These are phyloP conservation scores for Afroboletus lepidellus DNA, from an alignment of 1,284 basidiomycete genomes.

Conservation along the genomic window DNA sequence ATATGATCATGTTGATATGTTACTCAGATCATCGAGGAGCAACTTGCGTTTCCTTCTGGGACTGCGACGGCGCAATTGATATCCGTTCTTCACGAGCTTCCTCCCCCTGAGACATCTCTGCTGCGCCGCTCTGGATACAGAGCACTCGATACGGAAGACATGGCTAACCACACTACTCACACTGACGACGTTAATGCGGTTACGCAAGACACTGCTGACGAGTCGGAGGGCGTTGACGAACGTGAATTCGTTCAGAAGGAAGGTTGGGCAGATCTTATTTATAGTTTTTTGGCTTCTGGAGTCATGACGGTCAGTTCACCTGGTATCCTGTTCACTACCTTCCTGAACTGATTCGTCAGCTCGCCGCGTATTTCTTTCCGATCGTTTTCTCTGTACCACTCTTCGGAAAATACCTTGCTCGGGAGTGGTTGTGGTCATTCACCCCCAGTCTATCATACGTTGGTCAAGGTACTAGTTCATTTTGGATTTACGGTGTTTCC, in stretches of 20 bases:
- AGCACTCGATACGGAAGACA: conserved; percentile 39
- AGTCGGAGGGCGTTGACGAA: conserved; percentile 33
- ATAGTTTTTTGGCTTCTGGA: conserved; percentile 75
- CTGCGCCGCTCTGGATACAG: conserved; percentile 57
- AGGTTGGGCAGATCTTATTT: conserved; percentile 71
- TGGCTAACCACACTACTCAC: conserved; percentile 1
- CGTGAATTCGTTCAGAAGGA: conserved; percentile 50
- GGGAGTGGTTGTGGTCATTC: conserved; percentile 92
- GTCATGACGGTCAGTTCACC: conserved; percentile 62
- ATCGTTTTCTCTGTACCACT: conserved; percentile 88
- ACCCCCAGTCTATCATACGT: conserved; percentile 90
- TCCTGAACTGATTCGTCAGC: conserved; percentile 40
- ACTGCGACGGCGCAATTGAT: conserved; percentile 97
- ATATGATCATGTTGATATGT: not conserved
- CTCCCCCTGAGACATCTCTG: conserved; percentile 57
- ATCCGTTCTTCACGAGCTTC: conserved; percentile 81
- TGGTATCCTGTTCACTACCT: not conserved
- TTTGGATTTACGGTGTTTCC: not conserved
- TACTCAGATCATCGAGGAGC: conserved; percentile 84
- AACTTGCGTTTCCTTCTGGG: conserved; percentile 91
- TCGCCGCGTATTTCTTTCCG: conserved; percentile 83
- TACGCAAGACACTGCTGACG: conserved; percentile 4
- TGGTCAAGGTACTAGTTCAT: conserved; percentile 65
- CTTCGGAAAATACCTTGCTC: conserved; percentile 85
- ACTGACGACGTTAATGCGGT: conserved; percentile 1